Evolutionary conservation across 805 yeast species (phyloP), one percentile per base, ranked within the genome.

Genomic region (Isabelozyma rhagii): DNA sequence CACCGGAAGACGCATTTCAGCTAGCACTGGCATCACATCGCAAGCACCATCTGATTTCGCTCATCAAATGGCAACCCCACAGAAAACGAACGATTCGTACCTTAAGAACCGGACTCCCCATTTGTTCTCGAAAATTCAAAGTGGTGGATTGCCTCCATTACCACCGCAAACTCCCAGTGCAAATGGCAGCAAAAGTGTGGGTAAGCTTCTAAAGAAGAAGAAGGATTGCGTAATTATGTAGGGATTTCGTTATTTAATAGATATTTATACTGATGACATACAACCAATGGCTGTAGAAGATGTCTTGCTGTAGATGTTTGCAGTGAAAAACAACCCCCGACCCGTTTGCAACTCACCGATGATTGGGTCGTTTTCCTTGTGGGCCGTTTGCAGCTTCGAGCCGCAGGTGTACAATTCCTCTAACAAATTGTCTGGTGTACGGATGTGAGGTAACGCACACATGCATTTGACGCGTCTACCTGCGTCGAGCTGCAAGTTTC

Each of bases 181-280:
- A 8, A 10, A 10, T 29, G 34, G 34, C 34, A 29, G 10, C 10
- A 10, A 8, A 8, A 29, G 10, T 3, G 34, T 29, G 34, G 10
- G 34, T 10, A 29, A 29, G 34, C 34, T 59, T n/a, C 59, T 54
- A 47, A 61, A 60, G 56, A 61, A 60, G 48, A 63, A 62, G 58
- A 60, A 62, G 45, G 65, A 63, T 44, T 67, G 71, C 59, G 64
- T 63, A 10, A 58, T 66, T 47, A 51, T 60, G 57, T 63, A 54
- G 3, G 17, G 17, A 15, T 15, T 15, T 15, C 17, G 17, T 15
- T 15, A 15, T 15, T 15, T 15, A 15, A 15, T 15, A 15, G 1
- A 15, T 15, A 15, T 15, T 15, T 15, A 15, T 15, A 15, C 17
- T 15, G 17, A 15, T 2, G 17, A 15, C 17, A 15, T 15, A 15